A percentile compares a stretch with the other conserved stretches of the same genome.
phyloP scores from a whole-genome alignment of 2,329 filamentous ascomycete genomes.

The Gliomastix tumulicola region DNA sequence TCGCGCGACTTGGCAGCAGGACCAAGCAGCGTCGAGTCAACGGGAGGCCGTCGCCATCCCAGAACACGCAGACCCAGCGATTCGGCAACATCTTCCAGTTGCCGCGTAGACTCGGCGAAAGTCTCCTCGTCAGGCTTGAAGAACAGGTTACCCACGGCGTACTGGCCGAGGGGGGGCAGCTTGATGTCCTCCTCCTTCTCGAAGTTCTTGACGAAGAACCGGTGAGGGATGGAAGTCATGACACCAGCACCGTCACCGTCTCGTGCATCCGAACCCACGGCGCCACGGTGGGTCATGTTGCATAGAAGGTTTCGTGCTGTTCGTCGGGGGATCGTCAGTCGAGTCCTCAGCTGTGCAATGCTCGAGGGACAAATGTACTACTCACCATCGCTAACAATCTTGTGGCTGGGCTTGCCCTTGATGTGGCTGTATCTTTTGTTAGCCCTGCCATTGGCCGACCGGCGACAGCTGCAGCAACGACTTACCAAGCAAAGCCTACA shows the following conservation, averaged over 20 bases:
- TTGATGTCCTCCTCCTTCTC: constrained; percentile 83
- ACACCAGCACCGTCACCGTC: constrained; percentile 98
- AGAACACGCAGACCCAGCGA: constrained; percentile 82
- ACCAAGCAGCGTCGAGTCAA: constrained; percentile 87
- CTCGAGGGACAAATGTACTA: no score
- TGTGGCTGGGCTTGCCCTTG: constrained; percentile 95
- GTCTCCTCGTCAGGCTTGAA: constrained; percentile 95
- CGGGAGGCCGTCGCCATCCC: constrained; percentile 92
- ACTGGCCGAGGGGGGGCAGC: constrained; percentile 83
- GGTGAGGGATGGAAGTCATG: constrained; percentile 98
- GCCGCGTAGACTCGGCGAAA: constrained; percentile 81
- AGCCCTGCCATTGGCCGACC: constrained; percentile 5
- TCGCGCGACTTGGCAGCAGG: constrained; percentile 90
- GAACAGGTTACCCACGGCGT: constrained; percentile 95
- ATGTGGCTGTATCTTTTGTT: constrained; percentile 62
- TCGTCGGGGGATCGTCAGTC: no score
- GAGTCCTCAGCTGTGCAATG: no score
- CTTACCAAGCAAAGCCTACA: constrained; percentile 97
- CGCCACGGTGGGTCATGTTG: constrained; percentile 99
- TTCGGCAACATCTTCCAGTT: constrained; percentile 91
- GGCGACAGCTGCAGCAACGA: no score
- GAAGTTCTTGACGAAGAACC: constrained; percentile 98
- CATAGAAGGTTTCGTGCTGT: constrained; percentile 86
- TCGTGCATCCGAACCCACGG: constrained; percentile 93
- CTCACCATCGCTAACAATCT: constrained; percentile 96